Conservation (phyloP, 345 rosid genomes). For the sweet orange (Citrus sinensis) region DNA sequence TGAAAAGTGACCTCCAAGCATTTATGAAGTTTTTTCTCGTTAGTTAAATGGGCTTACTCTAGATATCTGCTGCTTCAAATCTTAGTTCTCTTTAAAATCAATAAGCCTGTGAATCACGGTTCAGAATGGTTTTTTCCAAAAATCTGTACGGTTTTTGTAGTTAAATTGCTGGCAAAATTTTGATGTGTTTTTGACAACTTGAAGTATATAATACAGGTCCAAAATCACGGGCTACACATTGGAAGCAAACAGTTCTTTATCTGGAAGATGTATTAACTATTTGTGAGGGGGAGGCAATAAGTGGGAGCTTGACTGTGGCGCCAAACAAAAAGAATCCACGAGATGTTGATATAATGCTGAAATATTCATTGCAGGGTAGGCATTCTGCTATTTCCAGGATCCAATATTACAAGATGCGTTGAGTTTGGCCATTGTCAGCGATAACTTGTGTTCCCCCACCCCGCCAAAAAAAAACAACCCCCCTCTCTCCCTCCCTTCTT, state of each 20-base stretch:
- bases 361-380: constrained; percentile 64
- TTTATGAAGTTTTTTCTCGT: neutral
- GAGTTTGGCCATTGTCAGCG: constrained; percentile 5
- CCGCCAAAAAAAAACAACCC: too few relatives aligned
- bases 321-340: constrained; percentile 91
- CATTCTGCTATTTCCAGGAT: constrained; percentile 58
- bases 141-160: neutral
- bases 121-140: neutral
- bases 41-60: neutral
- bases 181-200: neutral
- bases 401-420: constrained; percentile 81
- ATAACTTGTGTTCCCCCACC: neutral
- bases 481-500: too few relatives aligned
- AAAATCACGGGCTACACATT: constrained; percentile 75
- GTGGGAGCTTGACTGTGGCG: constrained; percentile 87
- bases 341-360: constrained; percentile 77
- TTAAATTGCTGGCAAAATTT: neutral
- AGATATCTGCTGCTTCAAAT: neutral
- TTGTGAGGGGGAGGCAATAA: constrained; percentile 82
- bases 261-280: constrained; percentile 92
- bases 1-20: neutral
- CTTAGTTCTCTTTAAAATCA: neutral
- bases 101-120: neutral
- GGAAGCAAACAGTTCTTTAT: constrained; percentile 96
- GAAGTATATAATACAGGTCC: constrained; percentile 46